Conservation (phyloP, 495 filamentous ascomycete genomes). For the Glonium stellatum region DNA sequence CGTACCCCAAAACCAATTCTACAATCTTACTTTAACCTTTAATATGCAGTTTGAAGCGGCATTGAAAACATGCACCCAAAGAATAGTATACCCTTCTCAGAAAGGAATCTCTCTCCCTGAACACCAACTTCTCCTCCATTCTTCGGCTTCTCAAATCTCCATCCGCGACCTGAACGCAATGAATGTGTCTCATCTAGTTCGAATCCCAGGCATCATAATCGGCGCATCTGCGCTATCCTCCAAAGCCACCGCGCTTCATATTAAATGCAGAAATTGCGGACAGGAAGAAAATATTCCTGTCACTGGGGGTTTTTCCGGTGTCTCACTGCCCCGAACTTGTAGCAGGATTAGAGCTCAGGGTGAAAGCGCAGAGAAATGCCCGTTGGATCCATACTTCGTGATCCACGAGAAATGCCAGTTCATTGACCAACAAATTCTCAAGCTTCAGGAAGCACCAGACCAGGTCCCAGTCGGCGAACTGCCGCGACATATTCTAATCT, state of each 20-base stretch:
- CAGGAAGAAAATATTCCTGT: slow-evolving; percentile 65
- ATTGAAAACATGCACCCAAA: slow-evolving; percentile 80
- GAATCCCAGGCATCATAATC: slow-evolving; percentile 96
- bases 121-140: slow-evolving; percentile 95
- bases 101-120: slow-evolving; percentile 66
- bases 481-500: slow-evolving; percentile 88
- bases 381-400: slow-evolving; percentile 91
- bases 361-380: slow-evolving; percentile 61
- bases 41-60: slow-evolving; percentile 74
- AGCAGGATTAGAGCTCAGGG: slow-evolving; percentile 53
- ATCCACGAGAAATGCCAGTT: slow-evolving; percentile 92
- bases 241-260: slow-evolving; percentile 78
- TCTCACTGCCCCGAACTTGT: slow-evolving; percentile 76
- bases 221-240: slow-evolving; percentile 94
- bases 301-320: slow-evolving; percentile 75
- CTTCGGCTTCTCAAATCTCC: slow-evolving; percentile 77
- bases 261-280: slow-evolving; percentile 85
- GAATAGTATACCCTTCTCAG: slow-evolving; percentile 78
- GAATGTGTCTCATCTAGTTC: slow-evolving; percentile 88
- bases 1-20: slow-evolving; percentile 18
- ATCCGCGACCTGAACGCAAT: slow-evolving; percentile 91
- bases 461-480: slow-evolving; percentile 97
- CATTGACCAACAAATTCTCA: slow-evolving; percentile 96
- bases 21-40: background rate
- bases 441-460: slow-evolving; percentile 96